Conservation (phyloP, 208 protist species). For the Phytomonas francai region DNA sequence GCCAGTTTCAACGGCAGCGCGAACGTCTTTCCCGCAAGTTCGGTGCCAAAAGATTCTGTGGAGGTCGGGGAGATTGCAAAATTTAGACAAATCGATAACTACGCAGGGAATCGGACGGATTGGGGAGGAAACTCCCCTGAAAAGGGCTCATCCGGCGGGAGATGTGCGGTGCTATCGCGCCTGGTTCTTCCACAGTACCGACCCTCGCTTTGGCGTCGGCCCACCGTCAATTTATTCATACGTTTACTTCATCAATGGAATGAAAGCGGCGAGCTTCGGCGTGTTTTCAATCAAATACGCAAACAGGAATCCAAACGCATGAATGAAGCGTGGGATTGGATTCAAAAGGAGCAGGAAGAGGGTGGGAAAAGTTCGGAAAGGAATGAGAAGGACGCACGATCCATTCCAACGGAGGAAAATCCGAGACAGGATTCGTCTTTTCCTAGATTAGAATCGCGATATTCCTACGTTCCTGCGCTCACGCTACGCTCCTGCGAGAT, state of each 20-base stretch:
- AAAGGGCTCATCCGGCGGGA: too few species aligned
- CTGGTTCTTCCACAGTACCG: slow-evolving; percentile 21
- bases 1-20: too few species aligned
- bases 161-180: slow-evolving; percentile 9
- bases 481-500: slow-evolving; percentile 21
- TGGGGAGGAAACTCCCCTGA: too few species aligned
- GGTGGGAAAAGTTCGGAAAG: neutral
- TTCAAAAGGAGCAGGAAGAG: neutral
- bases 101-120: too few species aligned
- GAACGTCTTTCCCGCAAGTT: too few species aligned
- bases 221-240: slow-evolving; percentile 42
- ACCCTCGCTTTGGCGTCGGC: slow-evolving; percentile 21
- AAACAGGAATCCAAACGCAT: slow-evolving; percentile 18
- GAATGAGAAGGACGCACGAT: neutral
- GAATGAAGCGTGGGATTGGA: slow-evolving; percentile 8
- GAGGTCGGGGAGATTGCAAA: too few species aligned
- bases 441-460: neutral
- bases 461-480: slow-evolving; percentile 18
- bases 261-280: slow-evolving; percentile 23
- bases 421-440: too few species aligned
- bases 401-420: too few species aligned
- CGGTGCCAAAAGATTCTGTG: too few species aligned
- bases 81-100: too few species aligned
- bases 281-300: slow-evolving; percentile 28
- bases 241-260: slow-evolving; percentile 47